Conservation (phyloP, 371 early-diverging fungal genomes). For the Dichotomocladium elegans region DNA sequence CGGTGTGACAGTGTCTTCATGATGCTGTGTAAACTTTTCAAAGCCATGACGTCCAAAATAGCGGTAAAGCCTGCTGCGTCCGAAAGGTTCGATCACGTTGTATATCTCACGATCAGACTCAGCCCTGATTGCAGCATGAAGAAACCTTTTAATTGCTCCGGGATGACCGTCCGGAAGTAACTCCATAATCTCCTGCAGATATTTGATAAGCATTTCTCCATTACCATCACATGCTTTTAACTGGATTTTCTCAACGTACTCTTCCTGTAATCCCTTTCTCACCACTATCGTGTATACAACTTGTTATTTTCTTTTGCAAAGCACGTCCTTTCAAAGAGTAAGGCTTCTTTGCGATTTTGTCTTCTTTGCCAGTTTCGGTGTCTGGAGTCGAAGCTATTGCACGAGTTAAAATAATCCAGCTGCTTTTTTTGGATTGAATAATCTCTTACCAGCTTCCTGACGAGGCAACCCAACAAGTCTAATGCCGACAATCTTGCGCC, state of each 20-base stretch:
- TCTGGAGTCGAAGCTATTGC: no score
- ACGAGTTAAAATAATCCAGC: background rate
- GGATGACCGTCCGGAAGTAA: background rate
- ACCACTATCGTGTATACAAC: no score
- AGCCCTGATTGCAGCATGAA: background rate
- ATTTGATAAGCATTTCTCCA: background rate
- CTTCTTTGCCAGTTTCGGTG: background rate
- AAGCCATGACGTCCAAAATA: conserved; percentile 10
- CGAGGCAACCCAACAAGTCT: background rate
- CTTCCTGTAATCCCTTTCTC: conserved; percentile 6
- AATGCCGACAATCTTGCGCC: background rate
- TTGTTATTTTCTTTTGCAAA: no score
- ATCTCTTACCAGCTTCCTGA: background rate
- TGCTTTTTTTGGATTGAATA: background rate
- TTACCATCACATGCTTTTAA: background rate
- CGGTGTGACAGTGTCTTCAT: background rate
- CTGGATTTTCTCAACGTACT: background rate
- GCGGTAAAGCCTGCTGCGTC: conserved; percentile 9
- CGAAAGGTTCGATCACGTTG: conserved; percentile 2
- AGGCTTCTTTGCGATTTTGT: background rate
- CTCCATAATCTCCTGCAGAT: background rate
- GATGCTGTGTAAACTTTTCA: background rate
- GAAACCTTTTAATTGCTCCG: background rate
- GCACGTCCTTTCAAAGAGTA: background rate
- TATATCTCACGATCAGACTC: background rate